These are phyloP conservation scores for Boeremia lycopersici DNA, from an alignment of 2,329 filamentous ascomycete species.

Conservation along the genomic window DNA sequence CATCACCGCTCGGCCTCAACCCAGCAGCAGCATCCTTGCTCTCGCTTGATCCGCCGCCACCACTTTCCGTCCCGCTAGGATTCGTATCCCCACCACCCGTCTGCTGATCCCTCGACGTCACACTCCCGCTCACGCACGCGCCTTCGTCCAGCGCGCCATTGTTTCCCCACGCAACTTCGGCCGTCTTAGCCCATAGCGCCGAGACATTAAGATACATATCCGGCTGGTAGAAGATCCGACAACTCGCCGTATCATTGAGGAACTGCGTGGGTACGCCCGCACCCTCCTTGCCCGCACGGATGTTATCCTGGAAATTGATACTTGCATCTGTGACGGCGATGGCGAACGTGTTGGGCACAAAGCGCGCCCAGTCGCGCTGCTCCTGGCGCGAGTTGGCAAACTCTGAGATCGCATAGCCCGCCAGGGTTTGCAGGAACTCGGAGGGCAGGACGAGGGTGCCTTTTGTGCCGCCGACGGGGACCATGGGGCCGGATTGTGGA, in stretches of 20 bases:
- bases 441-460: slow-evolving; percentile 46
- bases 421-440: slow-evolving; percentile 31
- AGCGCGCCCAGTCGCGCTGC: slow-evolving; percentile 24
- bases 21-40: slow-evolving; percentile 25
- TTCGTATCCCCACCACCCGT: slow-evolving; percentile 32
- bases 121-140: slow-evolving; percentile 37
- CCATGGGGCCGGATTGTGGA: slow-evolving; percentile 49
- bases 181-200: slow-evolving; percentile 57
- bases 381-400: slow-evolving; percentile 26
- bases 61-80: slow-evolving; percentile 19
- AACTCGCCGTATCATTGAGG: slow-evolving; percentile 65
- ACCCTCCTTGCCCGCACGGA: slow-evolving; percentile 37
- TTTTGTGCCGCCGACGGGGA: slow-evolving; percentile 54
- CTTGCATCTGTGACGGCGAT: slow-evolving; percentile 31
- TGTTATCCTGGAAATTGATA: slow-evolving; percentile 50
- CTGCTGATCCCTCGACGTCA: slow-evolving; percentile 36
- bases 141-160: slow-evolving; percentile 34
- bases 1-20: slow-evolving; percentile 9
- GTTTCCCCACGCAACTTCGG: slow-evolving; percentile 37
- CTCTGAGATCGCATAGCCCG: slow-evolving; percentile 21
- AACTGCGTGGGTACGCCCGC: slow-evolving; percentile 62
- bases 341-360: slow-evolving; percentile 34
- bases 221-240: slow-evolving; percentile 64
- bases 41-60: slow-evolving; percentile 7
- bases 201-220: slow-evolving; percentile 59